Evolutionary conservation across 164 flowering plant genomes (phyloP), one percentile per base, ranked within the genome.

Genomic region (Tetracentron sinense): DNA sequence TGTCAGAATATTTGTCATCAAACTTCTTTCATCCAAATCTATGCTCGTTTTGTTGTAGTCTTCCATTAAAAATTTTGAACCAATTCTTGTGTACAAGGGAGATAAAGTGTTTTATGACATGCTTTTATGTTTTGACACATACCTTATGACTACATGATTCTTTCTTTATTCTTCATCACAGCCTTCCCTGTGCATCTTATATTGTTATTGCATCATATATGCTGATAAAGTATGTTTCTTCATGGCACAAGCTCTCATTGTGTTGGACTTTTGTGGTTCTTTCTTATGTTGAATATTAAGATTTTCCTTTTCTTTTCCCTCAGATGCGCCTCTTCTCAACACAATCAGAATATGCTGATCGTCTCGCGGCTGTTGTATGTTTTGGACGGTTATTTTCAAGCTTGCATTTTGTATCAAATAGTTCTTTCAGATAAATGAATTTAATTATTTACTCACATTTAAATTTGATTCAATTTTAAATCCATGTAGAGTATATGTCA

Each of bases 341-440:
- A 19, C 97, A 94, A 58, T 86, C 98, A 2, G 75, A 85, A 62
- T 90, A 86, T 77, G 96, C 93, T 17, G 98, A 90, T 68, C 96
- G 88, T 25, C 79, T 94, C 51, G 87, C 95, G 58, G 79, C 81
- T 65, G 91, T 96, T 1, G 98, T 94, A 79, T n/a, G n/a, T n/a
- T n/a, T n/a, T n/a, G n/a, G n/a, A n/a, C n/a, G n/a, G n/a, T n/a
- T n/a, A n/a, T n/a, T n/a, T n/a, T n/a, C n/a, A n/a, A n/a, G n/a
- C n/a, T n/a, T n/a, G n/a, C n/a, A n/a, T n/a, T n/a, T n/a, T n/a
- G n/a, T n/a, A n/a, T n/a, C n/a, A n/a, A n/a, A n/a, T n/a, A n/a
- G n/a, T n/a, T n/a, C n/a, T n/a, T n/a, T n/a, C n/a, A n/a, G n/a
- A n/a, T n/a, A n/a, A n/a, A n/a, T n/a, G n/a, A n/a, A n/a, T n/a